These are phyloP conservation scores for Neurospora sp. DNA, from an alignment of 495 filamentous ascomycete genomes.

Conservation along the genomic window DNA sequence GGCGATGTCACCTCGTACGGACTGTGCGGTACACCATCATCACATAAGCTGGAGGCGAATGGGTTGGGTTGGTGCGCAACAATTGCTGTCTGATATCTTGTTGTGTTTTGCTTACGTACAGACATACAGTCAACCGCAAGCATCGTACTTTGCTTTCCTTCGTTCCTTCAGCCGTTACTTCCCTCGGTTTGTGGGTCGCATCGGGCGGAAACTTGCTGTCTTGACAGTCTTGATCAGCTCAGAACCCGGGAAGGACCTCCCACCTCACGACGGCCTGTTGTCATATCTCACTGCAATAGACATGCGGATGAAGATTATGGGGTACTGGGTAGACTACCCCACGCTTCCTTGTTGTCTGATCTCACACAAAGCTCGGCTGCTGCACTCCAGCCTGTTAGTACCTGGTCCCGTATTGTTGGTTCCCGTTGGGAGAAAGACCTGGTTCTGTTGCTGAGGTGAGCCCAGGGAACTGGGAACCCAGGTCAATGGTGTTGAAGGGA, in stretches of 20 bases:
- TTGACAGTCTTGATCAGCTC: background rate
- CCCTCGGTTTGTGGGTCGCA: background rate
- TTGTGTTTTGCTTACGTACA: background rate
- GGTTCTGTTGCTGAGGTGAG: background rate
- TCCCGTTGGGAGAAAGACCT: background rate
- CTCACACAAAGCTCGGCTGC: background rate
- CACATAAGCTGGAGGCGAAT: background rate
- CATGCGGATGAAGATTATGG: background rate
- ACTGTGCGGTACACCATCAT: background rate
- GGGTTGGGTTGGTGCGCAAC: background rate
- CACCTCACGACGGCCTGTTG: background rate
- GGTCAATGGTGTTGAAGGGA: background rate
- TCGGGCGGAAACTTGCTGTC: background rate
- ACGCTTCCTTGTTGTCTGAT: background rate
- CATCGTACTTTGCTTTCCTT: background rate
- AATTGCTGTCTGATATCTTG: background rate
- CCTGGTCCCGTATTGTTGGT: background rate
- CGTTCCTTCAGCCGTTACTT: background rate
- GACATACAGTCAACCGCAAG: background rate
- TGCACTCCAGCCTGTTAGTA: background rate
- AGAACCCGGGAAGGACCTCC: background rate
- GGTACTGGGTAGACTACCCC: background rate
- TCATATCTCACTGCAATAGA: background rate
- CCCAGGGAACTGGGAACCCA: background rate
- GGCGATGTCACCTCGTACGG: background rate